Base-by-base conservation (phyloP, 192 early-diverging fungal genomes). In the Umbelopsis ramanniana region DNA sequence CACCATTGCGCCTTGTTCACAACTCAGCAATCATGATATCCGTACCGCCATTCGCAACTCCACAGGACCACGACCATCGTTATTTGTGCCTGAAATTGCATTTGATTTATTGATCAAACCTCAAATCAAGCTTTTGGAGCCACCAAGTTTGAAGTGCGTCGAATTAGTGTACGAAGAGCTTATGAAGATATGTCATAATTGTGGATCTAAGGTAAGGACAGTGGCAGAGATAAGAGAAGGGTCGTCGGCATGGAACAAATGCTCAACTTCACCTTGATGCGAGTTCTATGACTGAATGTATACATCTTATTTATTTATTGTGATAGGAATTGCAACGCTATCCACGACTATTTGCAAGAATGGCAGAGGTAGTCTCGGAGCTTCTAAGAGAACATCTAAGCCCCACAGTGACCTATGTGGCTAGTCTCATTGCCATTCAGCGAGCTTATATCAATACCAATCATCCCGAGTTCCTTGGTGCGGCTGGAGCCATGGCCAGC, bases 381-480 rank as follows among this genome's bases (percentile, higher is more conserved):
- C 75, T 94, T 63, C 77, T 94, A 52, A 86, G 88, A 11, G 93
- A 94, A 77, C 81, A 90, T 57, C 81, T 92, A 4, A 82, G 85
- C 9, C 93, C 93, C 22, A 92, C 93, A 6, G 83, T 88, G 0
- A 77, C 77, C 6, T 94, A 92, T 75, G 92, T 94, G 1, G 92
- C 90, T 71, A 94, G 91, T 70, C 75, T 94, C 74, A 90, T 94
- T 74, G 80, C 88, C 52, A 94, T 94, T 74, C 87, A 94, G 76
- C 88, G 88, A 48, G 89, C 91, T 0, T 94, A 94, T 71, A 92
- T 94, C 73, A 94, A 94, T 72, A 94, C 93, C 68, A 92, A 92
- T 77, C 93, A 94, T 69, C 90, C 92, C 1, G 93, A 94, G 71
- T 94, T 94, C 78, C 86, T 94, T 71, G 93, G 93, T n/a, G 93